phyloP scores from a whole-genome alignment of 306 rosid species.

The Vigna reflexopilosa region DNA sequence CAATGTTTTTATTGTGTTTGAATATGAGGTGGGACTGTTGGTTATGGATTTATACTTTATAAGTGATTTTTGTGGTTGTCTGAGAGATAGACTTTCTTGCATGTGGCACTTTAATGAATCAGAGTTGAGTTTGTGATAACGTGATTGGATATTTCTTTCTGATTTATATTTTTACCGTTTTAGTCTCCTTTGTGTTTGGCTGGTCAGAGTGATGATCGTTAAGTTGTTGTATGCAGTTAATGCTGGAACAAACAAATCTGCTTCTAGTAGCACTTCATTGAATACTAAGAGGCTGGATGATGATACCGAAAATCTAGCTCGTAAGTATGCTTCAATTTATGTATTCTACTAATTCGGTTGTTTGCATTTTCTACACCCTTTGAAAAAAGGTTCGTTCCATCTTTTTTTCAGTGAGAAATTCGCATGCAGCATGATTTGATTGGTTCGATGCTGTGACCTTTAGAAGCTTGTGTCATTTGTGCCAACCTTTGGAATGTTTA shows the following conservation, averaged over 20 bases:
- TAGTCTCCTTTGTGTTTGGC: background rate
- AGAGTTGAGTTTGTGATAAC: background rate
- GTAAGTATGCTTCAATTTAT: constrained; percentile 52
- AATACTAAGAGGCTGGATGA: constrained; percentile 93
- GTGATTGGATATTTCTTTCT: constrained; percentile 15
- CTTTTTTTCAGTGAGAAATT: background rate
- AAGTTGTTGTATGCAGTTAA: constrained; percentile 38
- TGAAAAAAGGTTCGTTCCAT: background rate
- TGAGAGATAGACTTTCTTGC: background rate
- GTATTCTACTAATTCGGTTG: background rate
- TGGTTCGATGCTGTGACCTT: background rate
- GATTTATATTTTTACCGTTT: background rate
- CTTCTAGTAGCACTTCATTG: constrained; percentile 80
- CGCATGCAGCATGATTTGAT: constrained; percentile 5
- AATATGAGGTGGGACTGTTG: background rate
- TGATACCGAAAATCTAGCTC: constrained; percentile 81
- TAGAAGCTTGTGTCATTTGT: background rate
- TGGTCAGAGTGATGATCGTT: constrained; percentile 33
- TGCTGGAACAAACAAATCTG: constrained; percentile 86
- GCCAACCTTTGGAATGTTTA: background rate
- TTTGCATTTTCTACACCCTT: background rate
- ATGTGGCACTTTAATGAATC: background rate
- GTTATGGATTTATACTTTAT: background rate
- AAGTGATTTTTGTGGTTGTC: background rate
- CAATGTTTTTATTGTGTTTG: background rate